Conservation (phyloP, 352 stramenopile genomes). For the Pythium brachiatum region DNA sequence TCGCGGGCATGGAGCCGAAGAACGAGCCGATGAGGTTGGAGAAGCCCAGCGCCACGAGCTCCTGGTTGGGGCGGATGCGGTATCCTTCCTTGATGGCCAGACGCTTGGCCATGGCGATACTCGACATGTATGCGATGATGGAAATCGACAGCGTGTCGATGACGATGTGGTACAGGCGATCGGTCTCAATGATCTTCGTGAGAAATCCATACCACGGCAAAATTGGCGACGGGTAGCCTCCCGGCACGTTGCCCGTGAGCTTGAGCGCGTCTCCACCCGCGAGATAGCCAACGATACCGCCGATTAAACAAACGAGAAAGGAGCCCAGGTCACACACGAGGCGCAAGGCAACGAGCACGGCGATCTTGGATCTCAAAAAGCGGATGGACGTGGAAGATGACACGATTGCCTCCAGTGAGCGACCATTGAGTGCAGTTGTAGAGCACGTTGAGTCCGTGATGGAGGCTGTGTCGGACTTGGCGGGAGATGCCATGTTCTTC, state of each 20-base stretch:
- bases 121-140: slow-evolving; percentile 91
- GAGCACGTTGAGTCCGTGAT: slow-evolving; percentile 48
- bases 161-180: slow-evolving; percentile 56
- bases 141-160: slow-evolving; percentile 71
- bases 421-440: slow-evolving; percentile 46
- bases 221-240: slow-evolving; percentile 54
- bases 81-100: slow-evolving; percentile 79
- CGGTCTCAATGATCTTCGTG: slow-evolving; percentile 39
- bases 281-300: slow-evolving; percentile 55
- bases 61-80: slow-evolving; percentile 65
- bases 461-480: slow-evolving; percentile 33
- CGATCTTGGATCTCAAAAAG: slow-evolving; percentile 45
- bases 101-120: slow-evolving; percentile 85
- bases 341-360: slow-evolving; percentile 37
- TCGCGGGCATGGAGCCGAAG: slow-evolving; percentile 84
- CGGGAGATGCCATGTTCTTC: slow-evolving; percentile 47
- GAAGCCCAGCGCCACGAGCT: slow-evolving; percentile 86
- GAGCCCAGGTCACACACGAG: slow-evolving; percentile 57
- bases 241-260: slow-evolving; percentile 68
- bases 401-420: slow-evolving; percentile 26
- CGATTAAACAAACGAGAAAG: slow-evolving; percentile 68
- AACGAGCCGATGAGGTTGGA: slow-evolving; percentile 85
- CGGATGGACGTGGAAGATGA: slow-evolving; percentile 38
- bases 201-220: slow-evolving; percentile 55
- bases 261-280: slow-evolving; percentile 44